Evolutionary conservation across 2,329 filamentous ascomycete genomes (phyloP), one percentile per base, ranked within the genome.

Genomic region (Apiospora saccharicola): DNA sequence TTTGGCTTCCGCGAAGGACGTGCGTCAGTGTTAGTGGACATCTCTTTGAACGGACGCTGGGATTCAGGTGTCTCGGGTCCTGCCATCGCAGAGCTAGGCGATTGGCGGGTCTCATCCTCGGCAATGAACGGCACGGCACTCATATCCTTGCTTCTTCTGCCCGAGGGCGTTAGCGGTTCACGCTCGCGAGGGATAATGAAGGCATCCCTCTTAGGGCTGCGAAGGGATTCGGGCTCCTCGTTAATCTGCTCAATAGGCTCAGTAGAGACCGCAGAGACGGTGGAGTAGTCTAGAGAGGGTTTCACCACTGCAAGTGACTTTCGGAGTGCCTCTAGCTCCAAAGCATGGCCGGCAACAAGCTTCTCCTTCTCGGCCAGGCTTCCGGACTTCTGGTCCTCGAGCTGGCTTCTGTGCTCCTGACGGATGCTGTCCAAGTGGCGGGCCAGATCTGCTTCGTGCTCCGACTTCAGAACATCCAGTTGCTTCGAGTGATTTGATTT

Each of bases 31-130:
- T 93, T 93, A 71, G 84, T 84, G n/a, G 91, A 90, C 16, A 92
- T 85, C 77, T 91, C 89, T 79, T 86, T 89, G 77, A 93, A 87
- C 0, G 89, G 89, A 22, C 83, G 84, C 76, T 89, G 86, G 0
- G 87, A 90, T 72, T 90, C 85, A 74, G 90, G 86, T 68, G 85
- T 86, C 75, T 86, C 85, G 8, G 83, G 77, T 70, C 84, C 76
- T 5, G 80, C 79, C 34, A 81, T 80, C 30, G 41, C 57, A 57
- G 82, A 81, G 30, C 81, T 81, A 19, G 84, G 85, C 49, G 87
- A 87, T 75, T 91, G 89, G 57, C 87, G 85, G 3, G 90, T 90
- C 74, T 90, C 88, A 76, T 93, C 91, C 78, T 93, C 91, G 3
- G 90, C 89, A 79, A 93, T 91, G 69, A 89, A 77, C 12, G 85